These are phyloP conservation scores for Melastoma candidum DNA, from an alignment of 441 rosid genomes.

Conservation along the genomic window DNA sequence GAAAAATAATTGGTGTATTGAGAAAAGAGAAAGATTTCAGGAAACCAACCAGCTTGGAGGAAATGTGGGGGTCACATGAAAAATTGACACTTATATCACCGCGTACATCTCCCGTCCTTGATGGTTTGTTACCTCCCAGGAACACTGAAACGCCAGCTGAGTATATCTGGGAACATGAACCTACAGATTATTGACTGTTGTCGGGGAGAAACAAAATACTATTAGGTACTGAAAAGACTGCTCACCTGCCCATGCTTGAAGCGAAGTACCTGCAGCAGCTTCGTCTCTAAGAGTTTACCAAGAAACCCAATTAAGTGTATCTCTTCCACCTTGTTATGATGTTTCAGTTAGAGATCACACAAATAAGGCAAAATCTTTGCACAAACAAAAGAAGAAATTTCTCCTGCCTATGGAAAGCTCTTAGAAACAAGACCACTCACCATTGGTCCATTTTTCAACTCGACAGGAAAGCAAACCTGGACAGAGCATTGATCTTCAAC, in stretches of 20 bases:
- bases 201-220: constrained; percentile 7
- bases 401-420: background rate
- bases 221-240: background rate
- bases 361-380: constrained; percentile 6
- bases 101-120: constrained; percentile 79
- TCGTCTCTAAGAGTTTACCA: constrained; percentile 88
- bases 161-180: constrained; percentile 49
- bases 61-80: constrained; percentile 87
- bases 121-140: constrained; percentile 88
- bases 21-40: background rate
- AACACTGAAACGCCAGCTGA: constrained; percentile 86
- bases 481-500: constrained; percentile 94
- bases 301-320: constrained; percentile 67
- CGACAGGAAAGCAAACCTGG: constrained; percentile 90
- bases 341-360: constrained; percentile 6
- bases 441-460: constrained; percentile 81
- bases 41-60: constrained; percentile 56
- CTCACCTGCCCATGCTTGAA: constrained; percentile 88
- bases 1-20: background rate
- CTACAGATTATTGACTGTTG: constrained; percentile 17
- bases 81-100: constrained; percentile 79
- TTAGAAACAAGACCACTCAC: constrained; percentile 28
- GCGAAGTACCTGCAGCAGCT: constrained; percentile 80
- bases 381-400: constrained; percentile 2
- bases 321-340: constrained; percentile 56